Percentiles rank a stretch among this genome's conserved stretches.
phyloP scores from a whole-genome alignment of 78 protist species.

The Dictyostelium intermedium region DNA sequence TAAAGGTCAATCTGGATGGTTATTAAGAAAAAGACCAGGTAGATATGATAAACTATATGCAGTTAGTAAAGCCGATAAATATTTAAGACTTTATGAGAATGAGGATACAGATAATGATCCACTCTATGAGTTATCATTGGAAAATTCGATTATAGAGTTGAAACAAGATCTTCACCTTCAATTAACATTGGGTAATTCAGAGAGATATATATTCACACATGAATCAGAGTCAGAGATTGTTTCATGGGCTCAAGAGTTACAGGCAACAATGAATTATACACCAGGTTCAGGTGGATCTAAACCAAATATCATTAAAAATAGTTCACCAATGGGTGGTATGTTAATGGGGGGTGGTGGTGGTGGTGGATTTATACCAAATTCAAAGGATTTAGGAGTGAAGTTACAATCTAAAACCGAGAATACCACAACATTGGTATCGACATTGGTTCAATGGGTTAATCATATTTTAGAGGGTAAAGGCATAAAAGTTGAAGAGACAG shows the following conservation, averaged over 20 bases:
- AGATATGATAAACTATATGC: slow-evolving; percentile 36
- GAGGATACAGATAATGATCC: slow-evolving; percentile 7
- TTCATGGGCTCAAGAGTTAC: slow-evolving; percentile 50
- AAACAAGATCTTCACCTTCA: background rate
- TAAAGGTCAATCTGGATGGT: slow-evolving; percentile 22
- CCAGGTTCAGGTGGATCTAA: background rate
- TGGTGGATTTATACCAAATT: slow-evolving; percentile 21
- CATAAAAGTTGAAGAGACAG: background rate
- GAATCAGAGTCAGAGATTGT: slow-evolving; percentile 41
- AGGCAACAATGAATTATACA: slow-evolving; percentile 9
- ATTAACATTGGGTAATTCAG: slow-evolving; percentile 38
- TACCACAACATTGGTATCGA: background rate
- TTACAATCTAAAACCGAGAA: slow-evolving; percentile 29
- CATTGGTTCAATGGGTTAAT: slow-evolving; percentile 15
- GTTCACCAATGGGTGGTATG: slow-evolving; percentile 34
- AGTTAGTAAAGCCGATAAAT: background rate
- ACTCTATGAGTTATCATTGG: slow-evolving; percentile 22
- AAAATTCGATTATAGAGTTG: slow-evolving; percentile 40
- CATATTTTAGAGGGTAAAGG: background rate
- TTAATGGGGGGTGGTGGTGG: background rate
- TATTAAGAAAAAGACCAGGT: slow-evolving; percentile 45
- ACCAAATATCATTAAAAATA: background rate
- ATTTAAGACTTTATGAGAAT: background rate
- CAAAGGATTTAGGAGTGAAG: slow-evolving; percentile 6
- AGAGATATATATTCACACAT: slow-evolving; percentile 27